Conservation (phyloP, 2,329 filamentous ascomycete species). For the Erysiphe neolycopersici region DNA sequence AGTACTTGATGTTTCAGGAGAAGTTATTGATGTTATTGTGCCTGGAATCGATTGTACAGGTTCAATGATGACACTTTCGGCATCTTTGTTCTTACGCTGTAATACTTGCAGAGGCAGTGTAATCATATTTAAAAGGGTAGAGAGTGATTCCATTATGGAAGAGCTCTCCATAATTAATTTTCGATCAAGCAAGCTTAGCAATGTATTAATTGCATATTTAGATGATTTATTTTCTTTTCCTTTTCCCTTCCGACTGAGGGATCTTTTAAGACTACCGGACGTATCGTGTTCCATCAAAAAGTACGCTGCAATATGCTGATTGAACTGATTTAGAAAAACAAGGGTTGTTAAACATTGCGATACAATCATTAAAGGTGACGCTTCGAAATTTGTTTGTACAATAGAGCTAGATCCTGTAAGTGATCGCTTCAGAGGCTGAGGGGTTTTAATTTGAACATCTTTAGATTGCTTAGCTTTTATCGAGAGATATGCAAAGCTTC, state of each 20-base stretch:
- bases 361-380: slow-evolving; percentile 81
- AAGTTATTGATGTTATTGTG: slow-evolving; percentile 8
- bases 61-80: slow-evolving; percentile 23
- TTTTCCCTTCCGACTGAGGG: slow-evolving; percentile 61
- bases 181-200: slow-evolving; percentile 72
- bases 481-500: slow-evolving; percentile 82
- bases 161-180: slow-evolving; percentile 91
- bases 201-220: slow-evolving; percentile 76
- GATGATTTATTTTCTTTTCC: slow-evolving; percentile 58
- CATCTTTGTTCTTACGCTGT: slow-evolving; percentile 60
- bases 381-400: slow-evolving; percentile 45
- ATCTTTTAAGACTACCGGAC: slow-evolving; percentile 44
- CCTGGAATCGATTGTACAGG: slow-evolving; percentile 7
- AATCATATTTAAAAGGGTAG: slow-evolving; percentile 63
- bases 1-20: slow-evolving; percentile 4
- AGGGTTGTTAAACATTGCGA: slow-evolving; percentile 81
- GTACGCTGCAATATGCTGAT: slow-evolving; percentile 65
- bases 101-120: slow-evolving; percentile 63
- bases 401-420: slow-evolving; percentile 27
- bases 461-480: slow-evolving; percentile 66
- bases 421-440: slow-evolving; percentile 52
- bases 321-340: slow-evolving; percentile 59
- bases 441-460: slow-evolving; percentile 39
- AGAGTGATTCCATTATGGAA: slow-evolving; percentile 84
- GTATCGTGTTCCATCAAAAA: slow-evolving; percentile 87